Base-by-base conservation (phyloP, 495 filamentous ascomycete genomes). In the Penicillium daleae region DNA sequence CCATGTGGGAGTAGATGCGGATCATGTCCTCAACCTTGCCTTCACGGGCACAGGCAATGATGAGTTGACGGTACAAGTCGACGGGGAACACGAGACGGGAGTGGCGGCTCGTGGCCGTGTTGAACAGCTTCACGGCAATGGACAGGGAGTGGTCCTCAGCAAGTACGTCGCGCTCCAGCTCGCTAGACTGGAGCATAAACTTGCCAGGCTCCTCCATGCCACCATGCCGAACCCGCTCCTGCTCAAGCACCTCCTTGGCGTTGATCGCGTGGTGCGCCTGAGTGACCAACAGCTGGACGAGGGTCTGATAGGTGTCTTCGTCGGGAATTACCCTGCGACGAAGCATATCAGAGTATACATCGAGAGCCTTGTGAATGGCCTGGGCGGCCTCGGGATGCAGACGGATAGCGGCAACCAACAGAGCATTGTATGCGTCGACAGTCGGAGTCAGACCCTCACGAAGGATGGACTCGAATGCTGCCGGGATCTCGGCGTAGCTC, bases 261-360 rank as follows among this genome's bases (percentile, higher is more conserved):
- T 82, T 79, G 51, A 85, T 78, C 9, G 90, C 85, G 66, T 94
- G 88, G 54, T 93, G 82, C 42, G 92, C 91, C 35, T 91, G 89
- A 21, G 85, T 81, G 24, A 93, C 89, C 33, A 98, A 84, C 40
- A 96, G 77, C 64, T 90, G 85, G 61, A 99, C 89, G 12, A 99
- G 77, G 3, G 89, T 92, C 68, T 91, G 86, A 76, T 96, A 98
- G 7, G 93, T 98, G 56, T 88, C 83, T 60, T 88, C 87, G 69
- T 96, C 89, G 17, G 94, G 94, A 27, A 82, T 75, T 44, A 97
- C 88, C 67, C 88, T 89, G 51, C 93, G 90, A 62, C 90, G 85
- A 65, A 97, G 88, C 94, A 99, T 97, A 73, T 97, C 92, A 44
- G 92, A 89, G 78, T 98, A 98, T 60, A 98, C 89, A 82, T 93